Evolutionary conservation across 768 basidiomycete genomes (phyloP).

Genomic region (Tulasnella sp.): DNA sequence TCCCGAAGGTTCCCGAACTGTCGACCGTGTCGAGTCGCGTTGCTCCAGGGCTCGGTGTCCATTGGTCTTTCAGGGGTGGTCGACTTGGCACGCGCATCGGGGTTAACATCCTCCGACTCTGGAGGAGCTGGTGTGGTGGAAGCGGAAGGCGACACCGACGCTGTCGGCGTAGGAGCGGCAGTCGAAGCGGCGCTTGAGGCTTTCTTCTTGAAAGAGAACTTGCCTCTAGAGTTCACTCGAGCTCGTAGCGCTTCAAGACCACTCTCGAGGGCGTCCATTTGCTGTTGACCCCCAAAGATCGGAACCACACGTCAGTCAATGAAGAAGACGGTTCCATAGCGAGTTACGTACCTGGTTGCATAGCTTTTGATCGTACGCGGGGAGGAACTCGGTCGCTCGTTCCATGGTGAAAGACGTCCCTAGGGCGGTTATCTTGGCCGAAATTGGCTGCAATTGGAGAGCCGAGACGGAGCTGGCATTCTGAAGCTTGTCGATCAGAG

Average conservation of each 20-base stretch:
- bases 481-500: constrained; percentile 1
- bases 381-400: constrained; percentile 2
- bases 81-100: neutral
- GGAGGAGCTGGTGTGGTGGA: neutral
- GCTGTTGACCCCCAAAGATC: neutral
- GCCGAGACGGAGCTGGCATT: neutral
- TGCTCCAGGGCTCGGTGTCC: neutral
- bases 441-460: neutral
- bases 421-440: neutral
- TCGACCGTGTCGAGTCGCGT: neutral
- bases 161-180: neutral
- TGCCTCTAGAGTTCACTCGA: neutral
- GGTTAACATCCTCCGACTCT: too few relatives aligned
- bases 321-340: neutral
- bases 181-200: neutral
- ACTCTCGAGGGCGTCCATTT: constrained; percentile 2
- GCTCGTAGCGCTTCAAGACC: neutral
- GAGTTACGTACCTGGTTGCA: constrained; percentile 9
- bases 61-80: neutral
- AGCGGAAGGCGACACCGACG: neutral
- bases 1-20: neutral
- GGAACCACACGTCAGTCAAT: neutral
- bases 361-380: constrained; percentile 14
- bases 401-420: neutral
- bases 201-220: constrained; percentile 29